phyloP scores from a whole-genome alignment of 306 rosid genomes.

The Parietaria judaica region DNA sequence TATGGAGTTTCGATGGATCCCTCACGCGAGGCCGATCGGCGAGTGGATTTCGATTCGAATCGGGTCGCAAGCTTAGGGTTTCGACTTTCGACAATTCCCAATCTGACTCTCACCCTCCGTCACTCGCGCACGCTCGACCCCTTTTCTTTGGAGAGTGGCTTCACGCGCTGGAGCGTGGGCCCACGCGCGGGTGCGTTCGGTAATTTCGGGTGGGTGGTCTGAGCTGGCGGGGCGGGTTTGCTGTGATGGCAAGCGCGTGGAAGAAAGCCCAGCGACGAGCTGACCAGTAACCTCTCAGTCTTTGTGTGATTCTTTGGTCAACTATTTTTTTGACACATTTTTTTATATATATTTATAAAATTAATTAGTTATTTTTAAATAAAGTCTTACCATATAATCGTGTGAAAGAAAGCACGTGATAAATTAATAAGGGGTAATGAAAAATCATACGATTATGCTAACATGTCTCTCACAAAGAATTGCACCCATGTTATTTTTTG shows the following conservation, averaged over 20 bases:
- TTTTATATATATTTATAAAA: neutral
- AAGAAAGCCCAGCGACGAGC: neutral
- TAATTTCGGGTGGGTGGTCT: neutral
- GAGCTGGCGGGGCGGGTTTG: neutral
- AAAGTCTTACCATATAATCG: too few species aligned
- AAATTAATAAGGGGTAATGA: too few species aligned
- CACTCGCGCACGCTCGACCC: conserved; percentile 19
- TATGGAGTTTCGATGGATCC: conserved; percentile 6
- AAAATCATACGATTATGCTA: too few species aligned
- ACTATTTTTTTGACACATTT: neutral
- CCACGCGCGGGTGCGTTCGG: neutral
- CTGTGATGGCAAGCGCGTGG: conserved; percentile 10
- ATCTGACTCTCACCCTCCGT: conserved; percentile 30
- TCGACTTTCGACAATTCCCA: conserved; percentile 2
- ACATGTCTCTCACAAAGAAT: too few species aligned
- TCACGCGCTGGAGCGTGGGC: conserved; percentile 27
- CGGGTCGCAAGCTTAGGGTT: conserved; percentile 17
- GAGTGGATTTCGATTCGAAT: conserved; percentile 19
- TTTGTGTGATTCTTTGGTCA: neutral
- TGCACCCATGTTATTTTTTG: too few species aligned
- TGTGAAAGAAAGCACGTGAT: too few species aligned
- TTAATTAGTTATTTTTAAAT: too few species aligned
- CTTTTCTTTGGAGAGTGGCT: neutral
- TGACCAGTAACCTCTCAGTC: neutral
- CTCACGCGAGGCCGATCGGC: conserved; percentile 31